These are phyloP conservation scores for Claviceps quebecensis DNA, from an alignment of 2,329 filamentous ascomycete genomes.

Conservation along the genomic window DNA sequence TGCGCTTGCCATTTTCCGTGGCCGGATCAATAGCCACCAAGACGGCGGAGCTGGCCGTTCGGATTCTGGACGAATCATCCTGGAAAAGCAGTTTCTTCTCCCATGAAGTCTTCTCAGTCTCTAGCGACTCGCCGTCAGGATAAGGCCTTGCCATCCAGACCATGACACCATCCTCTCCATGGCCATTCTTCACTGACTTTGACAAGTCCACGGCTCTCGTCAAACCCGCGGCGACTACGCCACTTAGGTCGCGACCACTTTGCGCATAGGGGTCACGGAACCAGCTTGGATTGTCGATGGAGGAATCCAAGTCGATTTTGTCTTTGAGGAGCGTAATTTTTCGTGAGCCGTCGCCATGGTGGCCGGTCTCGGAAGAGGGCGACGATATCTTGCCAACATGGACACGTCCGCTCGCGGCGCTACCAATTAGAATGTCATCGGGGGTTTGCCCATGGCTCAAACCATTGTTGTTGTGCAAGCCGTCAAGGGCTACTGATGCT, in stretches of 20 bases:
- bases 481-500: constrained; percentile 27
- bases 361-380: background rate
- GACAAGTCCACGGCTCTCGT: constrained; percentile 24
- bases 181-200: constrained; percentile 15
- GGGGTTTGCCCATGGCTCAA: constrained; percentile 31
- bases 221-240: constrained; percentile 37
- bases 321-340: constrained; percentile 21
- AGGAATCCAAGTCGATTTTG: constrained; percentile 26
- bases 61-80: constrained; percentile 38
- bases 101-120: constrained; percentile 17
- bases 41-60: constrained; percentile 36
- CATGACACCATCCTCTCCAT: constrained; percentile 27
- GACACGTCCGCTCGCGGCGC: constrained; percentile 31
- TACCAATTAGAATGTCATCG: constrained; percentile 28
- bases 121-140: background rate
- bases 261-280: constrained; percentile 39
- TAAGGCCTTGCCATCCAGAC: constrained; percentile 27
- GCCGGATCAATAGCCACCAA: constrained; percentile 37
- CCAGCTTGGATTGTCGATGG: constrained; percentile 44
- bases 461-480: constrained; percentile 42
- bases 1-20: constrained; percentile 26
- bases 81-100: constrained; percentile 37
- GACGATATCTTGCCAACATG: constrained; percentile 23
- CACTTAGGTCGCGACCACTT: constrained; percentile 32
- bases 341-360: constrained; percentile 3